Conservation (phyloP, 305 asterid species). For the Plantago coronopus region DNA sequence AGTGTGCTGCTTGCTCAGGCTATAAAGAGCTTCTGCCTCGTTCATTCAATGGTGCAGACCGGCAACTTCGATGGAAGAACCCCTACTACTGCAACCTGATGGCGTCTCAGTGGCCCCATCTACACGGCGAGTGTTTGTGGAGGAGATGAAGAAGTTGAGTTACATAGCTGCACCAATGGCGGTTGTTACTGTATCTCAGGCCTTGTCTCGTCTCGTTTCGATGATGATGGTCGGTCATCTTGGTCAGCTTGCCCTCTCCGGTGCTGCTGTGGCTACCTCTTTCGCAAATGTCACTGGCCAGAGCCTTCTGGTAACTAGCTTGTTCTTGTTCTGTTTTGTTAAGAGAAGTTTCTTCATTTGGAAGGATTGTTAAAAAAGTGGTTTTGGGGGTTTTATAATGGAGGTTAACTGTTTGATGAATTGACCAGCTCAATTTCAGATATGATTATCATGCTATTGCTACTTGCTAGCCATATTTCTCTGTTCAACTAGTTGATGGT, state of each 20-base stretch:
- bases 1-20: too few relatives aligned
- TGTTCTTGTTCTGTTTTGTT: background rate
- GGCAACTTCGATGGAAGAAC: conserved; percentile 17
- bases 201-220: conserved; percentile 38
- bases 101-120: conserved; percentile 7
- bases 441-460: too few relatives aligned
- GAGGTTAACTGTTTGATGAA: too few relatives aligned
- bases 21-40: too few relatives aligned
- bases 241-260: conserved; percentile 51
- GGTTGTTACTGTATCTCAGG: conserved; percentile 49
- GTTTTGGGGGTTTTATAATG: background rate
- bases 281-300: conserved; percentile 50
- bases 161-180: conserved; percentile 56
- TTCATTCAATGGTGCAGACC: too few relatives aligned
- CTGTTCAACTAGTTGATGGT: too few relatives aligned
- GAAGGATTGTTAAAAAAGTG: too few relatives aligned
- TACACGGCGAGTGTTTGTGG: conserved; percentile 28
- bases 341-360: background rate
- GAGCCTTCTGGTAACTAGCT: conserved; percentile 42
- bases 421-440: too few relatives aligned
- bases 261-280: conserved; percentile 55
- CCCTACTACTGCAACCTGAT: conserved; percentile 22
- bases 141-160: conserved; percentile 46
- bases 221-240: conserved; percentile 69
- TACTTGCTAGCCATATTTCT: too few relatives aligned